These are phyloP conservation scores for Lodderomyces theae DNA, from an alignment of 1,139 yeast genomes.

Conservation along the genomic window DNA sequence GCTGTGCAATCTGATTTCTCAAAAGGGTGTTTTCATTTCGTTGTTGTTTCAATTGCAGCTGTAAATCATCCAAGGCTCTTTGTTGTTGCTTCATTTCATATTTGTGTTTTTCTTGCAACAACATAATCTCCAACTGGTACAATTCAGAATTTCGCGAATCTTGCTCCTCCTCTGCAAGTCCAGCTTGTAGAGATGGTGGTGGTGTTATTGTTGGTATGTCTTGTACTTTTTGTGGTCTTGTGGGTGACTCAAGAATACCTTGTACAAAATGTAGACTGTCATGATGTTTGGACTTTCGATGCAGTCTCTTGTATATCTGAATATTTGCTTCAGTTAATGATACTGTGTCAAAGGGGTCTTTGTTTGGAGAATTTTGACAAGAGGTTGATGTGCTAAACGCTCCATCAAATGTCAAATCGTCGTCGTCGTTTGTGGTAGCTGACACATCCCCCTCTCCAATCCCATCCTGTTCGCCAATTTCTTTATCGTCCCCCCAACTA, in stretches of 20 bases:
- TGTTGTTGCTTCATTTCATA: conserved; percentile 26
- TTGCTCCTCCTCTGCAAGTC: conserved; percentile 5
- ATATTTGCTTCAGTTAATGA: conserved; percentile 24
- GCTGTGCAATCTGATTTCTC: neutral
- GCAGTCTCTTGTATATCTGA: conserved; percentile 16
- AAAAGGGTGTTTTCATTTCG: neutral
- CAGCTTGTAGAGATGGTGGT: conserved; percentile 6
- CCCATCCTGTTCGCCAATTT: neutral
- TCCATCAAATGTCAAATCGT: conserved; percentile 17
- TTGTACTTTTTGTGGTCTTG: neutral
- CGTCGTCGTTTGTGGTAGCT: neutral
- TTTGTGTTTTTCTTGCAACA: conserved; percentile 26
- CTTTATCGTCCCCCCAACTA: neutral
- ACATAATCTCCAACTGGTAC: conserved; percentile 26
- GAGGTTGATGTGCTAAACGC: conserved; percentile 21
- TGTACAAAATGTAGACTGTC: conserved; percentile 8
- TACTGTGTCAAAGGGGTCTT: conserved; percentile 14
- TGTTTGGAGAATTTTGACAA: conserved; percentile 13
- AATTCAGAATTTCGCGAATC: conserved; percentile 4
- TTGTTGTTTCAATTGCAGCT: conserved; percentile 1
- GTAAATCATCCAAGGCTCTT: conserved; percentile 22
- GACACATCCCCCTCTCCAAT: neutral
- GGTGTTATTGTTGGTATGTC: neutral
- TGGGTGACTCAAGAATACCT: conserved; percentile 3
- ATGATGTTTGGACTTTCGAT: conserved; percentile 1